Evolutionary conservation across 495 filamentous ascomycete species (phyloP), one percentile per base, ranked within the genome.

Genomic region (Aspergillus affinis): DNA sequence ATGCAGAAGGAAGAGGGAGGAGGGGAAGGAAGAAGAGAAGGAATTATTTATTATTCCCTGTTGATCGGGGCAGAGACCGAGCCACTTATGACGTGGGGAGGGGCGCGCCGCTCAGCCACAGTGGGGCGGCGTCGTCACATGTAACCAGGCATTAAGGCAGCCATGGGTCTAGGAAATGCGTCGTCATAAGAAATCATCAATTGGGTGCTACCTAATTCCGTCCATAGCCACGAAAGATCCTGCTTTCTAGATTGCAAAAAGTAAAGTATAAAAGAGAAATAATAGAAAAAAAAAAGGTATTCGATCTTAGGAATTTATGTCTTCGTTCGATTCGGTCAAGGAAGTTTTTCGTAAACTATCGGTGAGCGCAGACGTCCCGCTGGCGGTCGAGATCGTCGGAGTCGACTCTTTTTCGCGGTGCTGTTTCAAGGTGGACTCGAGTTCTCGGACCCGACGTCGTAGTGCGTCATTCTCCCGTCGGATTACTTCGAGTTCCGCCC

Each of bases 401-500:
- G 45, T 26, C 41, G 56, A 45, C 46, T 59, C 54, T 8, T 57
- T 44, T 13, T 65, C 58, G 23, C 64, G 64, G 47, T 66, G 65
- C n/a, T 69, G 70, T 61, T 71, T 73, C 54, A 76, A 36, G 9
- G 57, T 64, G 17, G 62, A 64, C 65, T 96, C 92, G 30, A 95
- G 73, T 60, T 93, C 90, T 51, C 86, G 81, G 21, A 97, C 84
- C 20, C 90, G 82, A 52, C 81, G 78, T 64, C 87, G 87, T 48
- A 97, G 77, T 44, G 78, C 69, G 57, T 95, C 92, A 66, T 97
- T 97, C 75, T 97, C 92, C 10, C 81, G 76, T 72, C 89, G 91
- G 44, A 88, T 83, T 6, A 73, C 73, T 50, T 96, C 91, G 13
- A 94, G 66, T 67, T 95, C 91, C 51, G 79, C 78, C 46, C 85